Conservation (phyloP, 805 yeast species). For the Kregervanrija fluxuum region DNA sequence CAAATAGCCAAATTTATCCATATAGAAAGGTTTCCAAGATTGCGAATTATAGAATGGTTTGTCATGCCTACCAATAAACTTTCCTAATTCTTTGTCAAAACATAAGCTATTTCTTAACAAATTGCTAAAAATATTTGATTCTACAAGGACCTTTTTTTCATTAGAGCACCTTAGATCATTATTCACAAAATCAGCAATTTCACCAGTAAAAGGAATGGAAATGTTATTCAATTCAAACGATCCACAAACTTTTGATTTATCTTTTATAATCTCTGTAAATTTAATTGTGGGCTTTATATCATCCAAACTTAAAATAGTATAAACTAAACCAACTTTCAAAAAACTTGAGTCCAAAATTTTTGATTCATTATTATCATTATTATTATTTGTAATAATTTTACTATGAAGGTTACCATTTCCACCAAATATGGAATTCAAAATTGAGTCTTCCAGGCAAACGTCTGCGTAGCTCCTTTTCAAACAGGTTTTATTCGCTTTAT, state of each 20-base stretch:
- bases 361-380: too few species aligned
- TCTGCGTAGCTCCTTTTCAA: slow-evolving; percentile 16
- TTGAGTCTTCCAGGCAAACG: slow-evolving; percentile 1
- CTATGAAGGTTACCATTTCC: neutral
- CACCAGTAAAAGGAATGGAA: slow-evolving; percentile 20
- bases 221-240: slow-evolving; percentile 15
- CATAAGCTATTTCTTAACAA: slow-evolving; percentile 23
- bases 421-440: neutral
- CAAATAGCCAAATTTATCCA: slow-evolving; percentile 25
- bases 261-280: slow-evolving; percentile 15
- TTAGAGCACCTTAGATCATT: slow-evolving; percentile 22
- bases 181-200: slow-evolving; percentile 23
- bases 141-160: slow-evolving; percentile 19
- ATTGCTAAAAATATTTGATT: slow-evolving; percentile 25
- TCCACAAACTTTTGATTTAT: slow-evolving; percentile 14
- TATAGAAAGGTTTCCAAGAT: slow-evolving; percentile 23
- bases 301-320: slow-evolving; percentile 9
- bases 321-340: slow-evolving; percentile 20
- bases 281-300: slow-evolving; percentile 12
- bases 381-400: neutral
- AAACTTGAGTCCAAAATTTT: slow-evolving; percentile 13
- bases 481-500: neutral
- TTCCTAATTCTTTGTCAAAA: slow-evolving; percentile 18
- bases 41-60: slow-evolving; percentile 7
- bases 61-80: slow-evolving; percentile 20